Base-by-base conservation (phyloP, 257 asterid species). In the Handroanthus guayacan region DNA sequence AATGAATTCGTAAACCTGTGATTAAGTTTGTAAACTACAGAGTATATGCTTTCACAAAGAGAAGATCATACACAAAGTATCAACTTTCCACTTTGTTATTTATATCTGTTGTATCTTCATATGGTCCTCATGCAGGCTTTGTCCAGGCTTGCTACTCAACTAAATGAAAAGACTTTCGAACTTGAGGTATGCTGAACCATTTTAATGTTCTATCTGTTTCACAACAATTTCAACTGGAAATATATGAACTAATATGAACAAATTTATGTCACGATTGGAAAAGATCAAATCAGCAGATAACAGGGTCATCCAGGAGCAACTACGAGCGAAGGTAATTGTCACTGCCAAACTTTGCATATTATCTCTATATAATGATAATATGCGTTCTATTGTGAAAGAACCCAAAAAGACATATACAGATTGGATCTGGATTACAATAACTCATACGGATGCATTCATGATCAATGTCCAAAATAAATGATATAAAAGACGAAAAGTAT, bases 291-390 rank as follows among this genome's bases (percentile, higher is more conserved):
- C 97, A 80, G 97, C 96, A 44, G 96, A 90, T 78, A 88, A 92
- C 89, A 87, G 97, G 84, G 88, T 92, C 75, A 96, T 92, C 73
- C 97, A 92, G 84, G 97, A 92, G 82, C 96, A 92, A 82, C 88
- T 92, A 58, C 85, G 83, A 75, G 78, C 71, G 56, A 92, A 89
- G 97, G 97, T 92, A 83, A 79, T 61, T 56, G 60, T 62, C 67
- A 14, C 54, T 67, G 65, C 71, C 66, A 31, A 14, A 8, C 13
- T 44, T 18, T 67, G 25, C 70, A 76, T 48, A 4, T 62, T 71
- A 45, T 41, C 45, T 41, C 8, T 41, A 41, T 5, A 41, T 1
- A 5, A 41, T 41, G 6, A 2, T n/a, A n/a, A 41, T 41, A 41
- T 41, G 45, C 8, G 45, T 41, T 41, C 45, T 41, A 41, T 41